These are phyloP conservation scores for Ustilago shanxiensis DNA, from an alignment of 1,284 basidiomycete species.

Conservation along the genomic window DNA sequence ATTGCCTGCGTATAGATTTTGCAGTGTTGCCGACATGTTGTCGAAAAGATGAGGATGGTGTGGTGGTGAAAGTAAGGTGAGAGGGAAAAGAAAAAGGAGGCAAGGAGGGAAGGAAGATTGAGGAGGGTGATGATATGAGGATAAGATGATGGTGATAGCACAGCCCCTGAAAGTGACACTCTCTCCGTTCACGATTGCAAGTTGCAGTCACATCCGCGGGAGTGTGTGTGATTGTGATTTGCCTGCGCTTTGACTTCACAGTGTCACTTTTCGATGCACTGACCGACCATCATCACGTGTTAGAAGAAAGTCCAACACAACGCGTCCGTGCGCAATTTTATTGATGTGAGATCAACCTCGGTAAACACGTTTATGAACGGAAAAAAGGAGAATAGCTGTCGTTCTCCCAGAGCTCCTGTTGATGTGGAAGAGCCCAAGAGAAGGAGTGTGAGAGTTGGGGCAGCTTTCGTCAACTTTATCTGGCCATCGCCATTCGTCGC, in stretches of 20 bases:
- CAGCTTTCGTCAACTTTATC: not conserved
- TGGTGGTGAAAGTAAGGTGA: too few relatives aligned
- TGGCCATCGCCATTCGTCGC: not conserved
- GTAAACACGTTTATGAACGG: too few relatives aligned
- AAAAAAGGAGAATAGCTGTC: too few relatives aligned
- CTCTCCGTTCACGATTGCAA: too few relatives aligned
- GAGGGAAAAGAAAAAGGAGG: too few relatives aligned
- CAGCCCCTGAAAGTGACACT: conserved; percentile 10
- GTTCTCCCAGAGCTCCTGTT: too few relatives aligned
- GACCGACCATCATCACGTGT: not conserved
- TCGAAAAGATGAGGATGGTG: not conserved
- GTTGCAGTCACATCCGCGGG: not conserved
- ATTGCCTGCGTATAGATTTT: conserved; percentile 53
- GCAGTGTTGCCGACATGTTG: conserved; percentile 47
- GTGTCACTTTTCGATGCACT: not conserved
- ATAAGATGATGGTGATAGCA: conserved; percentile 11
- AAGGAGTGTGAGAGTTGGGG: not conserved
- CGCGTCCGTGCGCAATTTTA: conserved; percentile 9
- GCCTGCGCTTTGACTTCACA: conserved; percentile 8
- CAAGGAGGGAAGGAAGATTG: too few relatives aligned
- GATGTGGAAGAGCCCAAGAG: too few relatives aligned
- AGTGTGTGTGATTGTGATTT: not conserved
- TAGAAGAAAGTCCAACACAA: conserved; percentile 10
- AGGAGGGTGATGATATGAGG: not conserved
- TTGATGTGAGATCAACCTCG: conserved; percentile 8